Base-by-base conservation (phyloP, 2,329 filamentous ascomycete species). In the Ophiostoma triangulosporum region DNA sequence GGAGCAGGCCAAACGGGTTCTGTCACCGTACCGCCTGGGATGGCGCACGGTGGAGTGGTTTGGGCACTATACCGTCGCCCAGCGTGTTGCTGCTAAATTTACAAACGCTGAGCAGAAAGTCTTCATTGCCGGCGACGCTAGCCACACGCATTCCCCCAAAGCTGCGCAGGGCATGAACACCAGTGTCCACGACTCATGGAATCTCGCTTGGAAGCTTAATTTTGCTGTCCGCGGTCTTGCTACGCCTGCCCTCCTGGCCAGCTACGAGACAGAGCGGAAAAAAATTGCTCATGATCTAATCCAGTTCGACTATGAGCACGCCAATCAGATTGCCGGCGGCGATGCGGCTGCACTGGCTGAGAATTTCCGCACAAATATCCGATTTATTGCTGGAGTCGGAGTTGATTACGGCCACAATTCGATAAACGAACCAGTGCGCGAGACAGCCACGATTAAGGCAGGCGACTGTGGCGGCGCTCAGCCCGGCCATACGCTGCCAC, bases 81-180 rank as follows among this genome's bases (percentile, higher is more conserved):
- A 86, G 68, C 77, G 85, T 12, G 75, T 88, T 20, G 85, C 84
- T 0, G 78, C 78, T 57, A 73, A 76, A 43, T 89, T 88, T 67
- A 75, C 78, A 57, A 78, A 84, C 60, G 70, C 77, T 29, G 67
- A 79, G 54, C 36, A 73, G 78, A 64, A 69, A 2, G 73, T 81
- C 2, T 83, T 83, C 59, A 65, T 84, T 7, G 76, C 76, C 0
- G 80, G 81, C 4, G 80, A 84, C 59, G 79, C 80, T 3, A 81
- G 77, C 59, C 80, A 84, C 60, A 83, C 80, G 0, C 80, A 83
- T 60, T 78, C 74, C 0, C 80, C 81, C 3, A 83, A 84, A 63
- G 80, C 80, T 0, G 81, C 80, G 0, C 80, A 84, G 63, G 80
- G 76, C 1, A 78, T 78, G 75, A 78, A 78, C 50, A 73, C 77